These are phyloP conservation scores for Brassica balearica DNA, from an alignment of 441 rosid species.

Conservation along the genomic window DNA sequence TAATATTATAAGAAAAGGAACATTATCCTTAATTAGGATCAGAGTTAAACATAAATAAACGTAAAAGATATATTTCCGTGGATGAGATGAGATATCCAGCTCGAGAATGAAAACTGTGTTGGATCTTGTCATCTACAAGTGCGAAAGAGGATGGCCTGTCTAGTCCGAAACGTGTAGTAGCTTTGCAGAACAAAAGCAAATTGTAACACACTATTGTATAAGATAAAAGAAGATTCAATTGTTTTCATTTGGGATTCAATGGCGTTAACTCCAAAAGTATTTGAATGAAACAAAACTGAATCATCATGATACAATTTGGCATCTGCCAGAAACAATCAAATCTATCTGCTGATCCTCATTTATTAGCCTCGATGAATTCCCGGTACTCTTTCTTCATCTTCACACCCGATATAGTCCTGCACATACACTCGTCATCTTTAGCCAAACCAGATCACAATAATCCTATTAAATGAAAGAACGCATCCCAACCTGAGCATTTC, in stretches of 20 bases:
- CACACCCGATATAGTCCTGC: conserved; percentile 85
- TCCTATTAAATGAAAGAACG: background rate
- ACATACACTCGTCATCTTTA: conserved; percentile 8
- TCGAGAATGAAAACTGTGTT: background rate
- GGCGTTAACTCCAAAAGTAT: conserved; percentile 41
- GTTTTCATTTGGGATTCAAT: conserved; percentile 35
- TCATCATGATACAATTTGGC: conserved; percentile 46
- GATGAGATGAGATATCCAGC: background rate
- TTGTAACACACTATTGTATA: conserved; percentile 20
- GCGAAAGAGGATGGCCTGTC: too few relatives aligned
- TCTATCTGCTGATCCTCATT: conserved; percentile 51
- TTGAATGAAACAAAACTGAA: conserved; percentile 68
- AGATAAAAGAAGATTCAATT: conserved; percentile 28
- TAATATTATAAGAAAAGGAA: too few relatives aligned
- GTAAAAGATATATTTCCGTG: background rate
- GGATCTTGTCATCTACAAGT: background rate
- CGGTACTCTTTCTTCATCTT: conserved; percentile 97
- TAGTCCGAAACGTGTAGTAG: too few relatives aligned
- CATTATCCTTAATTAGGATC: background rate
- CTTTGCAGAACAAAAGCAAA: background rate
- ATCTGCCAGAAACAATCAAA: conserved; percentile 39
- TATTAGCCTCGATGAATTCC: conserved; percentile 86
- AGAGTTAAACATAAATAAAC: background rate
- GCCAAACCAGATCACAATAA: conserved; percentile 28
- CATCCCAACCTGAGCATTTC: conserved; percentile 79